phyloP scores from a whole-genome alignment of 768 basidiomycete genomes.

The Boletellus sp. region DNA sequence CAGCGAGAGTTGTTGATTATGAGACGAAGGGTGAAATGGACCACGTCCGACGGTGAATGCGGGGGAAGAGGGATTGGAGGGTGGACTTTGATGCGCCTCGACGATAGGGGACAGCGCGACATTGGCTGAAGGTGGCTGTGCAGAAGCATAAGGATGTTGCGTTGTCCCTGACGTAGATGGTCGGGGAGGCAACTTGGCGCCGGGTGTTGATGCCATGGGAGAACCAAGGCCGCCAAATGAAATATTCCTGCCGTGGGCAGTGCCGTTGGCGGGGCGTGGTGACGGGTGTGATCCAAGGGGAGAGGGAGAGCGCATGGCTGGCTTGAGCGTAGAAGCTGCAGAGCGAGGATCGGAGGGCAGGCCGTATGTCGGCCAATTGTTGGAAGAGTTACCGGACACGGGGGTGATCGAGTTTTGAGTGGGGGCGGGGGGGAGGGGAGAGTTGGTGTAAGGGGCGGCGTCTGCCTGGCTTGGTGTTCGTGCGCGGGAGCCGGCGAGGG shows the following conservation, averaged over 20 bases:
- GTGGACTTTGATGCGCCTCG: constrained; percentile 47
- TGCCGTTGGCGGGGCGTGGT: constrained; percentile 40
- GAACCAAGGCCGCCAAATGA: constrained; percentile 47
- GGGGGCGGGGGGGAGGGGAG: constrained; percentile 39
- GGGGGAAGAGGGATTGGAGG: constrained; percentile 45
- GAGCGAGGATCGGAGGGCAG: constrained; percentile 62
- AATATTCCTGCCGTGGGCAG: constrained; percentile 50
- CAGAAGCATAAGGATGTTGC: constrained; percentile 59
- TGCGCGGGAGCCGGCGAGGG: constrained; percentile 31
- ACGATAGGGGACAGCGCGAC: constrained; percentile 68
- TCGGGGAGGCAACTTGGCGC: constrained; percentile 41
- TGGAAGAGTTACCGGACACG: constrained; percentile 22
- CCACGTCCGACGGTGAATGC: constrained; percentile 58
- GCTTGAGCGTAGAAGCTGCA: constrained; percentile 41
- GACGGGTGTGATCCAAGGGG: constrained; percentile 25
- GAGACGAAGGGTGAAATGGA: constrained; percentile 48
- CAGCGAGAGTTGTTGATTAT: constrained; percentile 47
- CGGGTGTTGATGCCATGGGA: constrained; percentile 33
- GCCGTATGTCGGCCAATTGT: constrained; percentile 46
- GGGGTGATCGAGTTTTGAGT: constrained; percentile 44
- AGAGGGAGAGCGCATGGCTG: constrained; percentile 37
- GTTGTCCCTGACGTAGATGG: constrained; percentile 42
- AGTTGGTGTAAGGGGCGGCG: constrained; percentile 40
- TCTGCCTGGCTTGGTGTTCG: constrained; percentile 61
- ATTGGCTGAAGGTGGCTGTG: constrained; percentile 39